Evolutionary conservation across 2,329 filamentous ascomycete species (phyloP).

Genomic region (Aspergillus tanneri): DNA sequence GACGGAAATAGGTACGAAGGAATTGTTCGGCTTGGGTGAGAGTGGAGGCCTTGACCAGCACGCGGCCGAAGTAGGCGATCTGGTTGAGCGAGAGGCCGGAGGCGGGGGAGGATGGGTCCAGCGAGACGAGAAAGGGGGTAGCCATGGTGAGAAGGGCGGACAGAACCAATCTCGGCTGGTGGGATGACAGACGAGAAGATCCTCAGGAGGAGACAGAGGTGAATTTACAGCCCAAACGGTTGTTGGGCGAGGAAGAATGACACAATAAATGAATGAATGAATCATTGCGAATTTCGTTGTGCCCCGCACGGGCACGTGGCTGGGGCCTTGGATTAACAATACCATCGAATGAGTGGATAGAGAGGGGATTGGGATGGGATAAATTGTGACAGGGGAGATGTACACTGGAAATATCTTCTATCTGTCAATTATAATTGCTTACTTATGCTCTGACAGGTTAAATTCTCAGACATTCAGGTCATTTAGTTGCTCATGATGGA

Average conservation of each 20-base stretch:
- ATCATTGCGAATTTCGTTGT: constrained; percentile 17
- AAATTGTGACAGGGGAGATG: no score
- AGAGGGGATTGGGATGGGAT: not conserved
- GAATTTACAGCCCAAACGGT: not conserved
- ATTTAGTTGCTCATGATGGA: no score
- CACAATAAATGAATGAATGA: constrained; percentile 11
- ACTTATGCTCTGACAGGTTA: no score
- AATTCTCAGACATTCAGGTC: no score
- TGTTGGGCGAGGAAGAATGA: constrained; percentile 1
- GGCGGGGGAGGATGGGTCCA: constrained; percentile 44
- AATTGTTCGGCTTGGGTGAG: constrained; percentile 48
- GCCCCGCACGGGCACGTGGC: constrained; percentile 4
- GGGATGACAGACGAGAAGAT: constrained; percentile 3
- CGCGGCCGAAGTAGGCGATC: constrained; percentile 59
- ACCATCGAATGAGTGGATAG: not conserved
- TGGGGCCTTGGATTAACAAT: not conserved
- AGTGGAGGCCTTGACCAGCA: constrained; percentile 54
- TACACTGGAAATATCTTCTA: not conserved
- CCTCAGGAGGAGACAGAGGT: not conserved
- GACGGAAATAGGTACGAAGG: constrained; percentile 56
- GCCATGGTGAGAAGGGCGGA: constrained; percentile 35
- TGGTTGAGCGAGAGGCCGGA: constrained; percentile 53
- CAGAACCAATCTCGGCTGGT: not conserved
- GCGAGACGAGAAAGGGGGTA: constrained; percentile 43
- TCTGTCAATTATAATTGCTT: no score